phyloP scores from a whole-genome alignment of 2,329 filamentous ascomycete genomes.

The Trichophyton verrucosum region DNA sequence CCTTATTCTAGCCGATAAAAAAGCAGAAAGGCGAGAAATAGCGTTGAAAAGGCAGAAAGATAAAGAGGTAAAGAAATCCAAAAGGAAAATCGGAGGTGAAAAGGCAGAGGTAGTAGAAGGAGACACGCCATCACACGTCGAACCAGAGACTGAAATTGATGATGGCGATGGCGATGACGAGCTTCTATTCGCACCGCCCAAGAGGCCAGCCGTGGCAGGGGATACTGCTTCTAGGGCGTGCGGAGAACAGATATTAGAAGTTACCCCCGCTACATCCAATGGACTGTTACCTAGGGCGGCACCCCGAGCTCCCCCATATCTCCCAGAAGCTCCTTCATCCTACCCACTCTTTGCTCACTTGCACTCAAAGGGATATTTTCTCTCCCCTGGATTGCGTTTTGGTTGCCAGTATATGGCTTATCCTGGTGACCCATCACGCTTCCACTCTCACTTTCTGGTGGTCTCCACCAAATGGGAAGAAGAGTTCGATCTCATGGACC shows the following conservation, averaged over 20 bases:
- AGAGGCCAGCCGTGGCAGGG: not conserved
- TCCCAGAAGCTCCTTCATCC: slow-evolving; percentile 35
- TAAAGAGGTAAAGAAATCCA: slow-evolving; percentile 18
- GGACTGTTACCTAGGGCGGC: slow-evolving; percentile 31
- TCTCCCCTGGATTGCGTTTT: slow-evolving; percentile 85
- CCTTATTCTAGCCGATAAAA: slow-evolving; percentile 34
- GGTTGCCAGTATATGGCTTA: slow-evolving; percentile 92
- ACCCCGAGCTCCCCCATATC: slow-evolving; percentile 17
- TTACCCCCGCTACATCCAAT: slow-evolving; percentile 41
- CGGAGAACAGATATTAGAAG: slow-evolving; percentile 8
- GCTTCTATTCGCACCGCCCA: not conserved
- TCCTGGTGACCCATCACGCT: slow-evolving; percentile 84
- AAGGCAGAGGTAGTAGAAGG: not conserved
- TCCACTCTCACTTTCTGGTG: slow-evolving; percentile 87
- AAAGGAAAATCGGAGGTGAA: not conserved
- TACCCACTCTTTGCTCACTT: slow-evolving; percentile 73
- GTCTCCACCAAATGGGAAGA: slow-evolving; percentile 80
- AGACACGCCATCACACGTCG: slow-evolving; percentile 9
- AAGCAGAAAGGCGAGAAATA: slow-evolving; percentile 39
- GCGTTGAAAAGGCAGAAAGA: slow-evolving; percentile 38
- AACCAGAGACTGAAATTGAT: slow-evolving; percentile 7
- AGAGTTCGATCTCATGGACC: slow-evolving; percentile 67
- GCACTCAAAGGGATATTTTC: slow-evolving; percentile 67
- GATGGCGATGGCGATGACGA: not conserved
- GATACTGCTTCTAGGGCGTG: slow-evolving; percentile 5